Conservation (phyloP, 1,284 basidiomycete species). For the Boletus semigastroideus region DNA sequence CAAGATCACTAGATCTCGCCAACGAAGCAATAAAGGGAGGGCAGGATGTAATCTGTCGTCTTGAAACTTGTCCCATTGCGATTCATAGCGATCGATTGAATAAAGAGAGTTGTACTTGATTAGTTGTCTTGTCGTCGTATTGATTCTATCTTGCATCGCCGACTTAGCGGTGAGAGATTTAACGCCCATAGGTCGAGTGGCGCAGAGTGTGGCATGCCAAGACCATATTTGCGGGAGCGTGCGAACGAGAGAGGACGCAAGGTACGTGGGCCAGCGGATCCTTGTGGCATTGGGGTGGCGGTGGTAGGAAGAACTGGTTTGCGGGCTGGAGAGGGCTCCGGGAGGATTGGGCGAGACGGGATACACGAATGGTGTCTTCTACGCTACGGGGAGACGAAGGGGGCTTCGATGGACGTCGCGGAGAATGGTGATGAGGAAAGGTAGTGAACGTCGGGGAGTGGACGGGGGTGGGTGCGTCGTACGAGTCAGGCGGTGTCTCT, state of each 20-base stretch:
- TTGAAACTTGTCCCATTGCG: slow-evolving; percentile 11
- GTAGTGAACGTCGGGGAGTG: slow-evolving; percentile 12
- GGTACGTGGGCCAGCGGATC: slow-evolving; percentile 10
- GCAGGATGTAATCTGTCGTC: slow-evolving; percentile 11
- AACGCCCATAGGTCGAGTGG: slow-evolving; percentile 8
- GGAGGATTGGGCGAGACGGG: slow-evolving; percentile 19
- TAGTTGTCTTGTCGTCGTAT: slow-evolving; percentile 9
- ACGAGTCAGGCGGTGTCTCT: slow-evolving; percentile 7
- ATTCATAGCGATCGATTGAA: slow-evolving; percentile 16
- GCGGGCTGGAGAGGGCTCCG: slow-evolving; percentile 27
- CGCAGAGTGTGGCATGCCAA: slow-evolving; percentile 15
- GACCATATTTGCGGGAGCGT: slow-evolving; percentile 13
- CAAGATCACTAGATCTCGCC: slow-evolving; percentile 1
- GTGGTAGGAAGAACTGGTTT: slow-evolving; percentile 27
- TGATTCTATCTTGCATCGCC: neutral
- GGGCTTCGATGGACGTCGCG: slow-evolving; percentile 5
- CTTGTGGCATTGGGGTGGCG: slow-evolving; percentile 8
- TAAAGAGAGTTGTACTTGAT: slow-evolving; percentile 22
- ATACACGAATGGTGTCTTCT: slow-evolving; percentile 42
- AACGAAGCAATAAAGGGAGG: slow-evolving; percentile 18
- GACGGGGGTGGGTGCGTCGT: neutral
- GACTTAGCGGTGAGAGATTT: slow-evolving; percentile 2
- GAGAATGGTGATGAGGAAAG: slow-evolving; percentile 8
- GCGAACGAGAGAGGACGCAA: slow-evolving; percentile 4
- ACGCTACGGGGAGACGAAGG: slow-evolving; percentile 31